phyloP scores from a whole-genome alignment of 2,329 filamentous ascomycete species.

The Aureobasidium namibiae region DNA sequence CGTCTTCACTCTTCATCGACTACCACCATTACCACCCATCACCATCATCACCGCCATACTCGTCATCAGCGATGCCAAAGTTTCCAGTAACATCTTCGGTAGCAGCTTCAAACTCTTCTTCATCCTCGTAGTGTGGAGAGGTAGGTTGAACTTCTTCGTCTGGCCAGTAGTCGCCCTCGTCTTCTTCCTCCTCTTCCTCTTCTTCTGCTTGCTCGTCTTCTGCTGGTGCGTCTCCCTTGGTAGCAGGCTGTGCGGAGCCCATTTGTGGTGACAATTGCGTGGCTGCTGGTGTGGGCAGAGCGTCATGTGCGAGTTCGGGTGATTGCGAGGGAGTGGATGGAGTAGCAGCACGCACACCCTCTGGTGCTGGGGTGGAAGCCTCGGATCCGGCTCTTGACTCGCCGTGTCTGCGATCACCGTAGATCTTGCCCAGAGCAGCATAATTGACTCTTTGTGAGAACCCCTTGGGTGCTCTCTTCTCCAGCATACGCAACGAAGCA shows the following conservation, averaged over 20 bases:
- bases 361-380: constrained; percentile 5
- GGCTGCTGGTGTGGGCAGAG: not conserved
- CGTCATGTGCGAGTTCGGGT: not conserved
- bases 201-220: constrained; percentile 15
- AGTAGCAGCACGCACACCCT: not conserved
- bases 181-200: constrained; percentile 16
- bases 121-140: not conserved
- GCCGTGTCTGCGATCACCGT: constrained; percentile 17
- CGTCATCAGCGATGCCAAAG: constrained; percentile 15
- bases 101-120: constrained; percentile 2
- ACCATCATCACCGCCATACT: constrained; percentile 8
- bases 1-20: not conserved
- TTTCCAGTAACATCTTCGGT: not conserved
- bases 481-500: constrained; percentile 37
- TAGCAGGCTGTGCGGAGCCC: not conserved
- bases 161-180: constrained; percentile 13
- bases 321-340: not conserved
- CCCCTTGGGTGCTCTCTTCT: constrained; percentile 32
- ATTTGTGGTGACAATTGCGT: not conserved
- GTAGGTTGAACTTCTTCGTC: not conserved
- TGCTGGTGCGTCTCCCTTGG: not conserved
- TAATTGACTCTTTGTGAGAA: constrained; percentile 41
- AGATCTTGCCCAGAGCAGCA: constrained; percentile 35
- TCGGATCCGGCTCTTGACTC: constrained; percentile 13
- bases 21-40: not conserved